A percentile compares a stretch with the other conserved stretches of the same genome.
Conservation (phyloP, 2,329 filamentous ascomycete species). For the Trichoderma atrobrunneum region DNA sequence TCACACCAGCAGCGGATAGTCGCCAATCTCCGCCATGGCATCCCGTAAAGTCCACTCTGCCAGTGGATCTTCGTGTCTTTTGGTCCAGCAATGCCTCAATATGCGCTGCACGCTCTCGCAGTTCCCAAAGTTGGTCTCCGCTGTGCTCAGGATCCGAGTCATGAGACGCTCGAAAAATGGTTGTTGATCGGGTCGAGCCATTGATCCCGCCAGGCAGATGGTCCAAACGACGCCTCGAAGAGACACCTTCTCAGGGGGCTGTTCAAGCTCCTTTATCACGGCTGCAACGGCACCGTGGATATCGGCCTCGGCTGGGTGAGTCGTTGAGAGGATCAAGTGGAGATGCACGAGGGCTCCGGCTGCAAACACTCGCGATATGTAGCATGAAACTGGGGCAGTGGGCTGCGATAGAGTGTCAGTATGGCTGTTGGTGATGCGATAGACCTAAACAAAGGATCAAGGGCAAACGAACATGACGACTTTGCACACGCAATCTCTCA, state of each 20-base stretch:
- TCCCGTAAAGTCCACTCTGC: not conserved
- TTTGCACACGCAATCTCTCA: not conserved
- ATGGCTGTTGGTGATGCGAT: not conserved
- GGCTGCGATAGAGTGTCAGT: not conserved
- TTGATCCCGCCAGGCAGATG: slow-evolving; percentile 9
- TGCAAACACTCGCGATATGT: slow-evolving; percentile 8
- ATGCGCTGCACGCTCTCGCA: slow-evolving; percentile 13
- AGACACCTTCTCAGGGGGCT: not conserved
- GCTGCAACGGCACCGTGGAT: not conserved
- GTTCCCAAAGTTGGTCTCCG: not conserved
- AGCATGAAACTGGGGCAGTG: not conserved
- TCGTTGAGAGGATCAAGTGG: not conserved
- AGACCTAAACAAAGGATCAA: not conserved
- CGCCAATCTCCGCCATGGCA: slow-evolving; percentile 1
- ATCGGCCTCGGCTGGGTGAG: not conserved
- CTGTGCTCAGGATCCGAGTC: not conserved
- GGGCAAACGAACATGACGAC: not conserved
- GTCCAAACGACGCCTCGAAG: slow-evolving; percentile 4
- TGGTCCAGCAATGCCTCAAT: slow-evolving; percentile 11
- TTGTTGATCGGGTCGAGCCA: slow-evolving; percentile 10
- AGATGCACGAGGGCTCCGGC: not conserved
- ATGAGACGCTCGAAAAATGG: slow-evolving; percentile 11
- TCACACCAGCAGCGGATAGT: slow-evolving; percentile 8
- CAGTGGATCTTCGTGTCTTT: not conserved
- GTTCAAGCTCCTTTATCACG: not conserved